These are phyloP conservation scores for Plasmodium knowlesi DNA, from an alignment of 169 alveolate species.

Conservation along the genomic window DNA sequence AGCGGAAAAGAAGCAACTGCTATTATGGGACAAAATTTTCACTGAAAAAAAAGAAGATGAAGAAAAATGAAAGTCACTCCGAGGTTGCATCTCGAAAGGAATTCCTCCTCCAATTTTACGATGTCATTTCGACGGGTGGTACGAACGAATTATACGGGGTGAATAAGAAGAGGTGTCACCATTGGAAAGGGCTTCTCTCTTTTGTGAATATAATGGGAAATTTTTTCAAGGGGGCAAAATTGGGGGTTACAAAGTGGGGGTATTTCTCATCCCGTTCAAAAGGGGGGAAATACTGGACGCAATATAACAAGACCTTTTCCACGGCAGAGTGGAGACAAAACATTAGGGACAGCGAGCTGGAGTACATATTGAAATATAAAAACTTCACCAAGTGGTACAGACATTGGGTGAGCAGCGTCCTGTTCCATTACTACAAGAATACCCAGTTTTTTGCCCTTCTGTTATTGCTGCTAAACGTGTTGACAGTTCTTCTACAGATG, in stretches of 20 bases:
- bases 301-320: slow-evolving; percentile 25
- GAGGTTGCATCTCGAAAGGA: neutral
- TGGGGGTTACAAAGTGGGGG: neutral
- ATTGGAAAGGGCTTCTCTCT: neutral
- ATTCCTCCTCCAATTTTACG: slow-evolving; percentile 21
- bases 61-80: neutral
- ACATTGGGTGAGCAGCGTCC: slow-evolving; percentile 45
- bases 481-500: slow-evolving; percentile 29
- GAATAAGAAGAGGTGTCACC: slow-evolving; percentile 6
- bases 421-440: slow-evolving; percentile 41
- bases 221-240: neutral
- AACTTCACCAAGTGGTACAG: slow-evolving; percentile 56
- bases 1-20: slow-evolving; percentile 11
- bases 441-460: slow-evolving; percentile 6
- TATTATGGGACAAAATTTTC: slow-evolving; percentile 13
- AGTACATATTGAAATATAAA: slow-evolving; percentile 56
- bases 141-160: slow-evolving; percentile 1
- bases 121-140: slow-evolving; percentile 25
- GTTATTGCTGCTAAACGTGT: slow-evolving; percentile 14
- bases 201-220: slow-evolving; percentile 12
- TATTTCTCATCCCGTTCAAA: neutral
- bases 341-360: slow-evolving; percentile 50
- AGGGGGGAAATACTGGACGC: slow-evolving; percentile 31
- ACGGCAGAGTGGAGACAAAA: slow-evolving; percentile 44
- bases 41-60: neutral